Conservation (phyloP, 139 green algal species). For the Haematococcus sp. region DNA sequence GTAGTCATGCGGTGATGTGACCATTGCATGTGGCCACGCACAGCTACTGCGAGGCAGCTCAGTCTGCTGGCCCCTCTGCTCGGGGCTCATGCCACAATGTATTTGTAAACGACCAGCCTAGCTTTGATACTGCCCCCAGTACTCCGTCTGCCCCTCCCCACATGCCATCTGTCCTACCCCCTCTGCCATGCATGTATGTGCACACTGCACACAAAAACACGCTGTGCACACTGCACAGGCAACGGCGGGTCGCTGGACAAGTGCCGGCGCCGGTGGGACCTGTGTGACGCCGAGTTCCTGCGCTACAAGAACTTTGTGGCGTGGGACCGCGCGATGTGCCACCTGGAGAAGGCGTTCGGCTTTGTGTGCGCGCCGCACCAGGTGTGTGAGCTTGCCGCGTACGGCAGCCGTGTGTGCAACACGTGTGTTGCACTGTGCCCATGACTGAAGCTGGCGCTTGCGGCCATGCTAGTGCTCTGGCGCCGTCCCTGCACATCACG, state of each 20-base stretch:
- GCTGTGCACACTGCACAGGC: too few relatives aligned
- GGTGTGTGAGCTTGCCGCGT: conserved; percentile 66
- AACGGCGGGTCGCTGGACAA: conserved; percentile 94
- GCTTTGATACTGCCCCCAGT: background rate
- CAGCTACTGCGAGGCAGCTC: too few relatives aligned
- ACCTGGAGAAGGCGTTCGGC: conserved; percentile 92
- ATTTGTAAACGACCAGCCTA: background rate
- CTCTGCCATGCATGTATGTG: background rate
- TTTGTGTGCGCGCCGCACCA: conserved; percentile 51
- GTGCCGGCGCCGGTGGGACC: conserved; percentile 93
- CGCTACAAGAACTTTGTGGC: conserved; percentile 69
- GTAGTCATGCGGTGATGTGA: too few relatives aligned
- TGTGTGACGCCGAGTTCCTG: conserved; percentile 80
- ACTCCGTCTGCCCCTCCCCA: background rate
- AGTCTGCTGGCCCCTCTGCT: too few relatives aligned
- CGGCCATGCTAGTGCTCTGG: too few relatives aligned
- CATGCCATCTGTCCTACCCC: background rate
- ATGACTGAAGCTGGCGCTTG: too few relatives aligned
- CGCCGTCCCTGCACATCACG: too few relatives aligned
- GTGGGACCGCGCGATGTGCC: conserved; percentile 76
- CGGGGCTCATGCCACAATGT: too few relatives aligned
- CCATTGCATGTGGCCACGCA: too few relatives aligned
- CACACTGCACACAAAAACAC: background rate
- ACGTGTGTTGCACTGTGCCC: too few relatives aligned
- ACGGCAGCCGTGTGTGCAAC: conserved; percentile 49